These are phyloP conservation scores for Trichoderma arundinaceum DNA, from an alignment of 2,329 filamentous ascomycete species.

Conservation along the genomic window DNA sequence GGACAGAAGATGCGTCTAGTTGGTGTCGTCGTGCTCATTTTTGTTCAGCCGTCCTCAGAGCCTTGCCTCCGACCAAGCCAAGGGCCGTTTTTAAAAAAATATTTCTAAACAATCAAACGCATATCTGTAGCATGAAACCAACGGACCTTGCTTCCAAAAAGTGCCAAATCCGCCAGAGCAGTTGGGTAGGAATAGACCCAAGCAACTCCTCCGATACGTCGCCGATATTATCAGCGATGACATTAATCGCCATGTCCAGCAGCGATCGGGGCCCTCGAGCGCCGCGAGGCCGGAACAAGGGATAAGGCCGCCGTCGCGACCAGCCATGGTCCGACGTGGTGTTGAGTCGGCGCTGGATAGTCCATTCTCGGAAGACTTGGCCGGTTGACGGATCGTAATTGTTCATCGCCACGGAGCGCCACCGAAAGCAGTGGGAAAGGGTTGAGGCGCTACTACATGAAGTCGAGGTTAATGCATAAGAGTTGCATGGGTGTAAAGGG, in stretches of 20 bases:
- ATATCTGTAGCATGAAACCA: neutral
- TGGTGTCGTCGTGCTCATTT: no score
- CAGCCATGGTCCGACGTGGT: constrained; percentile 43
- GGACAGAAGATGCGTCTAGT: no score
- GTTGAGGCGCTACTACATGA: constrained; percentile 20
- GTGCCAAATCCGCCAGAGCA: constrained; percentile 49
- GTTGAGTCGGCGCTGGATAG: constrained; percentile 40
- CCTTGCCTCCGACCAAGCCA: neutral
- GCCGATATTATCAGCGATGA: constrained; percentile 48
- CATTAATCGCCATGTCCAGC: constrained; percentile 47
- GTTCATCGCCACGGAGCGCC: constrained; percentile 39
- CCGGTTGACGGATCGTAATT: constrained; percentile 45
- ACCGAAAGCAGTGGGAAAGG: neutral
- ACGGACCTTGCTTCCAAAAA: constrained; percentile 49
- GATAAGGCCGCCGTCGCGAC: constrained; percentile 44
- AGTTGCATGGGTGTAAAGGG: neutral
- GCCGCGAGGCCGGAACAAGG: constrained; percentile 38
- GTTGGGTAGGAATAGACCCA: constrained; percentile 43
- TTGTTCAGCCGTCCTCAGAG: neutral
- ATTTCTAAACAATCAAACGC: no score
- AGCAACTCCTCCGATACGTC: constrained; percentile 44
- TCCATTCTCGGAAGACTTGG: constrained; percentile 48
- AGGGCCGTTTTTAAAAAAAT: neutral
- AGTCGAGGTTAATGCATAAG: neutral
- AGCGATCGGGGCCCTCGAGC: constrained; percentile 46